These are phyloP conservation scores for Erodium moschatum DNA, from an alignment of 441 rosid genomes.

Conservation along the genomic window DNA sequence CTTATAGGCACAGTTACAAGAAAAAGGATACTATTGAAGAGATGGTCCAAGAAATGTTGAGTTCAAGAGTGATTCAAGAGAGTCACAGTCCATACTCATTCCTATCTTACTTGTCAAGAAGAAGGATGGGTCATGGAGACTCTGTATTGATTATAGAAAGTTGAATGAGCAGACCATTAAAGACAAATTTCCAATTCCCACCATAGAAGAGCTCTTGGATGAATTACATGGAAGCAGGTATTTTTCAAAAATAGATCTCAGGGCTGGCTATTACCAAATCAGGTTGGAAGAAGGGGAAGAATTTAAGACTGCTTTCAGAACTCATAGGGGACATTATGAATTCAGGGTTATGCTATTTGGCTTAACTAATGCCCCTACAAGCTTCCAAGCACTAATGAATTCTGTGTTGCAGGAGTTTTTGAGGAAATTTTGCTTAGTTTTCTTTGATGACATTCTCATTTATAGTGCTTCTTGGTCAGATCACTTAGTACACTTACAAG, in stretches of 20 bases:
- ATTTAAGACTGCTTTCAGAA: background rate
- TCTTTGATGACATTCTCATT: background rate
- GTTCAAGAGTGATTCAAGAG: background rate
- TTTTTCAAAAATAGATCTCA: background rate
- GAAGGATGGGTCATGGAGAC: conserved; percentile 16
- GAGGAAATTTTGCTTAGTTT: conserved; percentile 1
- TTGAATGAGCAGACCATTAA: conserved; percentile 7
- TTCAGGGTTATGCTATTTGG: too few relatives aligned
- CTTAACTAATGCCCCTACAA: too few relatives aligned
- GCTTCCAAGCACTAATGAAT: background rate
- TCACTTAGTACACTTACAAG: background rate
- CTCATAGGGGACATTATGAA: too few relatives aligned
- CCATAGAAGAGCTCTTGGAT: background rate
- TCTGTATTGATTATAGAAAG: background rate
- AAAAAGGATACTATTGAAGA: background rate
- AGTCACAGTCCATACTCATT: conserved; percentile 15
- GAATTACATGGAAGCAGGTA: background rate
- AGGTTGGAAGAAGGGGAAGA: background rate
- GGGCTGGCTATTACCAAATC: background rate
- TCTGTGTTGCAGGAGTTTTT: background rate
- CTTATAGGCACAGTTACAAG: background rate
- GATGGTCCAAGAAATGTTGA: background rate
- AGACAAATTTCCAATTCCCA: conserved; percentile 6
- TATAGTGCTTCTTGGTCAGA: background rate
- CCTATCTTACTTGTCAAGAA: conserved; percentile 16